Conservation (phyloP, 306 rosid species). For the Hylodesmum podocarpum region DNA sequence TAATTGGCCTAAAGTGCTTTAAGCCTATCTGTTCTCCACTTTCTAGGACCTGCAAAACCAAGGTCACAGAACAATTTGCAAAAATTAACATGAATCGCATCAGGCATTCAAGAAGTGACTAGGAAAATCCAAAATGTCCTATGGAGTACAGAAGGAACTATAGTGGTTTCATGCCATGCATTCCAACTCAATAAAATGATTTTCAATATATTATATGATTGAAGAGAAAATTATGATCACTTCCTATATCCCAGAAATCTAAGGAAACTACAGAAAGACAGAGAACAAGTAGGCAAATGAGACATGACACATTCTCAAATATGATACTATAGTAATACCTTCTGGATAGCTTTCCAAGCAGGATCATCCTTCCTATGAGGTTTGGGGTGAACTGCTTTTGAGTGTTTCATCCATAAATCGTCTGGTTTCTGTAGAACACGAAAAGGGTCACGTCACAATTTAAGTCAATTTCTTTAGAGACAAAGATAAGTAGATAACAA, state of each 20-base stretch:
- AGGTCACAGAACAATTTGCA: slow-evolving; percentile 15
- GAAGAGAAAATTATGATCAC: not conserved
- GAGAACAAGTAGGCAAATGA: not conserved
- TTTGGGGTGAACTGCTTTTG: slow-evolving; percentile 78
- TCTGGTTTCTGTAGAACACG: slow-evolving; percentile 78
- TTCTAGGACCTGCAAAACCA: slow-evolving; percentile 63
- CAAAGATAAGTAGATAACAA: slow-evolving; percentile 3
- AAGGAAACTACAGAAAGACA: not conserved
- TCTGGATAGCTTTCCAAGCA: slow-evolving; percentile 77
- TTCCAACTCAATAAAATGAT: not conserved
- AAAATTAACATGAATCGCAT: slow-evolving; percentile 7
- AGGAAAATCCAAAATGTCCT: slow-evolving; percentile 1
- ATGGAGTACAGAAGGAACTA: not conserved
- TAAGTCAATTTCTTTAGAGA: slow-evolving; percentile 13
- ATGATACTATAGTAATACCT: slow-evolving; percentile 45
- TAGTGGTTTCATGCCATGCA: slow-evolving; percentile 6
- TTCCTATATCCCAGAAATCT: not conserved
- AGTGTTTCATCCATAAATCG: slow-evolving; percentile 94
- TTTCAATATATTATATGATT: not conserved
- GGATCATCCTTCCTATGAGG: slow-evolving; percentile 80
- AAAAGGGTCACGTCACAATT: slow-evolving; percentile 29
- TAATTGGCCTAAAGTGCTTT: slow-evolving; percentile 85
- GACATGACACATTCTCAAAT: not conserved
- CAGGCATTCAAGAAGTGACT: slow-evolving; percentile 5
- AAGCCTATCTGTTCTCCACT: slow-evolving; percentile 75